Percentiles rank a stretch among this genome's conserved stretches.
Evolutionary conservation across 352 stramenopile species (phyloP).

Genomic region (Pilasporangium apinafurcum): DNA sequence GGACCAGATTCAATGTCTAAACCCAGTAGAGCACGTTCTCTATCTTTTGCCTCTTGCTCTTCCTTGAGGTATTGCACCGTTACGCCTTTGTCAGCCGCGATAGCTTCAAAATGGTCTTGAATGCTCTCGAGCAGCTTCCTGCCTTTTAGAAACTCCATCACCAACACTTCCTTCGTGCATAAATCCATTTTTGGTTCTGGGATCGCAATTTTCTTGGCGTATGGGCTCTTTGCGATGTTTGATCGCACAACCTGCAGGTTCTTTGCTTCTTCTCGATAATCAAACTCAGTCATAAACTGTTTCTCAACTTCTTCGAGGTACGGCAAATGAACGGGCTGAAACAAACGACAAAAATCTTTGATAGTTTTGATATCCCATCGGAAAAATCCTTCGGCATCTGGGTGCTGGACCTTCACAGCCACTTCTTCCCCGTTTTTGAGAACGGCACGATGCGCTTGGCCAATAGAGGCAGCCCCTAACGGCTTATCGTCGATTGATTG

Average conservation of each 20-base stretch:
- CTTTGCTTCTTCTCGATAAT: slow-evolving; percentile 91
- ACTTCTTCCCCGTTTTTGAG: slow-evolving; percentile 69
- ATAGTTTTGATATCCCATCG: slow-evolving; percentile 95
- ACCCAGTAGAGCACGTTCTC: slow-evolving; percentile 44
- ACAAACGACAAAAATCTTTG: slow-evolving; percentile 93
- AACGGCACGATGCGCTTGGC: slow-evolving; percentile 73
- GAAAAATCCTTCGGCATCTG: slow-evolving; percentile 92
- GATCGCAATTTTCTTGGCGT: slow-evolving; percentile 64
- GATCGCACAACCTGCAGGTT: slow-evolving; percentile 85
- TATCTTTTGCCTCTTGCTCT: slow-evolving; percentile 69
- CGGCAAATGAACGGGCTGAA: slow-evolving; percentile 91
- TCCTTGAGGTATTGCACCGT: slow-evolving; percentile 79
- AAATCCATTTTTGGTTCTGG: slow-evolving; percentile 82
- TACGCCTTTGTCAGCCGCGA: slow-evolving; percentile 82
- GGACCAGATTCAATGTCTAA: slow-evolving; percentile 75
- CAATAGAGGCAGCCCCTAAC: slow-evolving; percentile 76
- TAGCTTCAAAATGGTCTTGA: slow-evolving; percentile 86
- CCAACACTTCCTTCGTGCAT: slow-evolving; percentile 92
- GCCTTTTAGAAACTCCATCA: slow-evolving; percentile 94
- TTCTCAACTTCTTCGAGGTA: slow-evolving; percentile 94
- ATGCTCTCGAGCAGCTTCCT: slow-evolving; percentile 83
- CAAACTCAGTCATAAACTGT: slow-evolving; percentile 98
- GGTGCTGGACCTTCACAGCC: slow-evolving; percentile 92
- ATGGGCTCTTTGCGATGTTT: slow-evolving; percentile 87
- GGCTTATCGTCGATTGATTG: slow-evolving; percentile 54